Evolutionary conservation across 495 filamentous ascomycete species (phyloP).

Genomic region (Hypoxylon subgilvum): DNA sequence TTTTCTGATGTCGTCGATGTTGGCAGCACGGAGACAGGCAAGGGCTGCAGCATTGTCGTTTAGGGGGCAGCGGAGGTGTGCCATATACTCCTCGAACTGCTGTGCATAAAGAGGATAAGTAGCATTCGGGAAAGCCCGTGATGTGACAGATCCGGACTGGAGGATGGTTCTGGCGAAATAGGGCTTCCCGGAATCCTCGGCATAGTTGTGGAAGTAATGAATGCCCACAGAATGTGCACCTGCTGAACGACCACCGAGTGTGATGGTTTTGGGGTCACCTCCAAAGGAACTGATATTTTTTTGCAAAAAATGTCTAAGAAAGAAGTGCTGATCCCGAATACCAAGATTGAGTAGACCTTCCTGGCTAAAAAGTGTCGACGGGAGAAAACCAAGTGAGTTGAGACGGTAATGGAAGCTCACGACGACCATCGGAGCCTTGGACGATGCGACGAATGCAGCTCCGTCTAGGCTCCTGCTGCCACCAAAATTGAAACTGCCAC

Average conservation of each 20-base stretch:
- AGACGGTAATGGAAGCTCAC: conserved; percentile 72
- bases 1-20: conserved; percentile 55
- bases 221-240: conserved; percentile 66
- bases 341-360: conserved; percentile 69
- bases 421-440: conserved; percentile 57
- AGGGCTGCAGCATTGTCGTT: conserved; percentile 55
- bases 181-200: conserved; percentile 22
- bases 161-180: conserved; percentile 65
- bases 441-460: conserved; percentile 60
- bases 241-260: conserved; percentile 68
- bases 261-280: conserved; percentile 65
- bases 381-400: conserved; percentile 68
- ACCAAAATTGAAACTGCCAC: conserved; percentile 60
- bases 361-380: conserved; percentile 57
- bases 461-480: conserved; percentile 49
- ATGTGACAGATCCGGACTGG: conserved; percentile 66
- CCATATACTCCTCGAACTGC: conserved; percentile 65
- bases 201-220: conserved; percentile 44
- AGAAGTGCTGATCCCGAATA: conserved; percentile 67
- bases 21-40: conserved; percentile 53
- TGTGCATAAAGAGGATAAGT: conserved; percentile 58
- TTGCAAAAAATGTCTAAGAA: conserved; percentile 65
- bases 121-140: conserved; percentile 61
- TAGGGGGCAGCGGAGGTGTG: conserved; percentile 47
- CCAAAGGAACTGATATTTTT: conserved; percentile 66